Base-by-base conservation (phyloP, 2,329 filamentous ascomycete genomes). In the Fusarium palustre region DNA sequence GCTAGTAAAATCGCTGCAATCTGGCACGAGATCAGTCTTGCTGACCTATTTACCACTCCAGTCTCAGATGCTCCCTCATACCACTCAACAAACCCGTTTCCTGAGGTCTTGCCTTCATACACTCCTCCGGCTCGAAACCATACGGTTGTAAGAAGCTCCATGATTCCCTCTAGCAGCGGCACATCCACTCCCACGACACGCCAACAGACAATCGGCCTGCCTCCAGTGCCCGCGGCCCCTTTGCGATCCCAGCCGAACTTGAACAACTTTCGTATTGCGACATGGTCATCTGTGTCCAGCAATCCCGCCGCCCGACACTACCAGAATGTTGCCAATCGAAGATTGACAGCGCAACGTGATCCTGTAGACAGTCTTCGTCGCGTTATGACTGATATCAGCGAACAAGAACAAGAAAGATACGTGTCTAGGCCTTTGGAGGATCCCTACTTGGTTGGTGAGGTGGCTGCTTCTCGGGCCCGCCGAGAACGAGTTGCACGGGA, bases 11-110 rank as follows among this genome's bases (percentile, higher is more conserved):
- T 55, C 46, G 46, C 52, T 48, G 41, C 41, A 48, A 41, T 53
- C 56, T 52, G 46, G 64, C 67, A 66, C 64, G 64, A 67, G 68
- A 69, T 42, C 62, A 63, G 33, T 28, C 43, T 66, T 49, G 55
- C 74, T 74, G 56, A 75, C 64, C 33, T 31, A 16, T 55, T 34
- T 31, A 41, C 53, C 47, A 45, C 36, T 38, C 50, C 69, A 89
- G 86, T 87, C 66, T 91, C 89, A 55, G 88, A 90, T 55, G 86
- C 84, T 3, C 90, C 90, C 7, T 88, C 88, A 1, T 90, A 91
- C 75, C 87, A 88, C 74, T 88, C 88, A 20, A 84, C 82, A 54
- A 80, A 82, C 34, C 81, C 79, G n/a, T 80, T 81, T 69, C 73
- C 77, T 41, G 84, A 87, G 66, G 74, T 80, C 38, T 78, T 83